Base-by-base conservation (phyloP, 768 basidiomycete genomes). In the Ephemerocybe angulata region DNA sequence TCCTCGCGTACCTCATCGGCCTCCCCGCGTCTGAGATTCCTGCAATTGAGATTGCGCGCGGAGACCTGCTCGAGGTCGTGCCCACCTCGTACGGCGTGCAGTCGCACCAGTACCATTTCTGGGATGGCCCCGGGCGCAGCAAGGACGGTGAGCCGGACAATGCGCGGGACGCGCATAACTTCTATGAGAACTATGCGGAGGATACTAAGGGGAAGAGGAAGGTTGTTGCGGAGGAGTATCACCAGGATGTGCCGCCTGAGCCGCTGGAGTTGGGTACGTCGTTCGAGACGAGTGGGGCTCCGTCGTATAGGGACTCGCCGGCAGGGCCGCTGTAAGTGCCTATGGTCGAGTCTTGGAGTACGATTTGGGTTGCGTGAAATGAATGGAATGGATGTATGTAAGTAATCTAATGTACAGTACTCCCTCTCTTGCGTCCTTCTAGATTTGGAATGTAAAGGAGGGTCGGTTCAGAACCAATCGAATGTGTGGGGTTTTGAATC, bases 11-110 rank as follows among this genome's bases (percentile, higher is more conserved):
- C 69, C 85, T 93, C 62, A 93, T 93, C 60, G 97, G 97, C 5
- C 77, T 98, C 3, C 93, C 94, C 4, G 93, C 96, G 0, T 88
- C 88, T 25, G 97, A 99, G 67, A 97, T 99, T 42, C 97, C 97
- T 0, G 95, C 93, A 1, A 96, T 98, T 52, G 96, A 98, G 70
- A 88, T 99, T 62, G 92, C 96, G 33, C 83, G 97, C 12, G 97
- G 97, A 0, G 97, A 99, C 66, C 74, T 98, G n/a, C 80, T 98
- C 35, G 97, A 99, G 69, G 89, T 93, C 47, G 83, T 90, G 0
- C 90, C 91, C 2, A 87, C 90, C 10, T 90, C 87, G 5, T 93
- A 93, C 60, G 94, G 94, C 10, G 94, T 97, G 41, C 86, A 90
- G 58, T 88, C 87, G 57, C 86, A 92, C 61, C 91, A 93, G 7